Percentiles rank a stretch among this genome's conserved stretches.
These are phyloP conservation scores for Fusarium sp. DNA, from an alignment of 2,329 filamentous ascomycete species.

Conservation along the genomic window DNA sequence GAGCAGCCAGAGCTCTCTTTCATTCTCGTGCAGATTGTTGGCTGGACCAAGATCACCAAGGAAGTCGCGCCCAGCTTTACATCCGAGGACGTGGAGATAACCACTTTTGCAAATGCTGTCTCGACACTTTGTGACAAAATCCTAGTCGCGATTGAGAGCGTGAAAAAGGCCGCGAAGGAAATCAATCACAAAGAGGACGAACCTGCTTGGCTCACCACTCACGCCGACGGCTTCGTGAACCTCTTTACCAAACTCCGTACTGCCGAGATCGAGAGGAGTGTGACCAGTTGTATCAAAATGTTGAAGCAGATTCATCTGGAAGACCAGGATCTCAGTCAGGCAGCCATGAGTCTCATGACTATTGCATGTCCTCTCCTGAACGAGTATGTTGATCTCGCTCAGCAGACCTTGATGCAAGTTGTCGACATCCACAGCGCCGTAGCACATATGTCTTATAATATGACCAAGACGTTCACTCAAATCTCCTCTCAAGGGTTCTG, in stretches of 20 bases:
- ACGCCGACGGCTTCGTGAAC: conserved; percentile 63
- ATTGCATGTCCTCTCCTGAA: conserved; percentile 73
- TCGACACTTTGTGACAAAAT: conserved; percentile 78
- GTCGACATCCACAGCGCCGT: conserved; percentile 75
- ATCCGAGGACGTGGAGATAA: conserved; percentile 40
- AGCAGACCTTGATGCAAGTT: conserved; percentile 68
- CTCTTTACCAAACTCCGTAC: conserved; percentile 71
- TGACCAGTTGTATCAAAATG: conserved; percentile 54
- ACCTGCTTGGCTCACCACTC: conserved; percentile 51
- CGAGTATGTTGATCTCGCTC: conserved; percentile 75
- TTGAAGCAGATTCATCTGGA: conserved; percentile 51
- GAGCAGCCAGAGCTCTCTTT: conserved; percentile 71
- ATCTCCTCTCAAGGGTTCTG: conserved; percentile 91
- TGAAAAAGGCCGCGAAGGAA: conserved; percentile 66
- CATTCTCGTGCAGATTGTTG: conserved; percentile 72
- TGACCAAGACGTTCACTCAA: conserved; percentile 82
- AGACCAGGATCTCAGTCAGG: conserved; percentile 42
- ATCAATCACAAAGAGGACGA: conserved; percentile 52
- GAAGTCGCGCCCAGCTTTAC: conserved; percentile 21
- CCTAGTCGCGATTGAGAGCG: conserved; percentile 82
- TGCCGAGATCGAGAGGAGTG: conserved; percentile 61
- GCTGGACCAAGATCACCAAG: conserved; percentile 66
- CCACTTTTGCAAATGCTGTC: conserved; percentile 67
- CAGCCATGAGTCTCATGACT: conserved; percentile 49
- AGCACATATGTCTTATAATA: conserved; percentile 78